Evolutionary conservation across 371 early-diverging fungal genomes (phyloP).

Genomic region (Furculomyces boomerangus): DNA sequence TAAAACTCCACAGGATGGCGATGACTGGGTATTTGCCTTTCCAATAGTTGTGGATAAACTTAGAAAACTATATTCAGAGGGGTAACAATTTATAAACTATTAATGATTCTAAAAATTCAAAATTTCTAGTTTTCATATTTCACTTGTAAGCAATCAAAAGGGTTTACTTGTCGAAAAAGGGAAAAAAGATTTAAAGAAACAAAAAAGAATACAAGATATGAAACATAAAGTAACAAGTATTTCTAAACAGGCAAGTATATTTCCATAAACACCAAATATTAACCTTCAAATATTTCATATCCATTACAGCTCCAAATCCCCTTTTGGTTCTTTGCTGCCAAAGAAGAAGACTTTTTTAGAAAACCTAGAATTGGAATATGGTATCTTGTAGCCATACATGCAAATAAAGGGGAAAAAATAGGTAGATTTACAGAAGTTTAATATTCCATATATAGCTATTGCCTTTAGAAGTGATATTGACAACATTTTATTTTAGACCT

Average conservation of each 20-base stretch:
- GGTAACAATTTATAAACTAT: slow-evolving; percentile 20
- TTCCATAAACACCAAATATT: slow-evolving; percentile 24
- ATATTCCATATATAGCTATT: too few relatives aligned
- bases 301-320: slow-evolving; percentile 5
- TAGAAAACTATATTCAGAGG: slow-evolving; percentile 27
- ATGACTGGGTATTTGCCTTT: slow-evolving; percentile 58
- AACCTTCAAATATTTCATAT: slow-evolving; percentile 2
- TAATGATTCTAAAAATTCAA: background rate
- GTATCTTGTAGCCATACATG: slow-evolving; percentile 28
- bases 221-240: slow-evolving; percentile 5
- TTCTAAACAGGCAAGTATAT: slow-evolving; percentile 14
- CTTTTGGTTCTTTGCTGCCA: slow-evolving; percentile 4
- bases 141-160: slow-evolving; percentile 62
- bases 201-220: background rate
- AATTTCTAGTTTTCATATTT: slow-evolving; percentile 34
- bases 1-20: slow-evolving; percentile 37
- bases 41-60: slow-evolving; percentile 28
- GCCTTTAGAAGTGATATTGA: background rate
- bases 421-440: background rate
- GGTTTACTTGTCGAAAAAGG: slow-evolving; percentile 22
- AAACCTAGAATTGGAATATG: slow-evolving; percentile 73
- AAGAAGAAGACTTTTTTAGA: slow-evolving; percentile 32
- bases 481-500: slow-evolving; percentile 21
- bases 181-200: background rate
- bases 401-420: slow-evolving; percentile 14